Evolutionary conservation across 371 early-diverging fungal genomes (phyloP), one percentile per base, ranked within the genome.

Genomic region (Mortierella sp.): DNA sequence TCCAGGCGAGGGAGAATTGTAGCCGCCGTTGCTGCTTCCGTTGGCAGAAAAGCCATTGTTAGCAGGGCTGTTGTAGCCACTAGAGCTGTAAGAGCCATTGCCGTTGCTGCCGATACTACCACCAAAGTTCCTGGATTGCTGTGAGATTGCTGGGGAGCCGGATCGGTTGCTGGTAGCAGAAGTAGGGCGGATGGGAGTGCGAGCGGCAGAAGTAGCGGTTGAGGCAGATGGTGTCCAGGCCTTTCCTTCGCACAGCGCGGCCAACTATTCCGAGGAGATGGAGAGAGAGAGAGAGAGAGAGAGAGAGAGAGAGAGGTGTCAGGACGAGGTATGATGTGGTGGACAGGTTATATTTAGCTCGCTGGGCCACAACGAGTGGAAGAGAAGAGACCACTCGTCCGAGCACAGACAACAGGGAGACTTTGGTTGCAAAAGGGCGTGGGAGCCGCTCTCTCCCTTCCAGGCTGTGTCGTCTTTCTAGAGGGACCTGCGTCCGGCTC

Each of bases 201-300:
- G 76, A 83, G 51, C 66, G 44, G 71, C 29, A 37, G 64, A 62
- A 12, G 69, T 60, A 2, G 51, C 66, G 44, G 71, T 23, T 28
- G 64, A 62, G 18, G 70, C 57, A 4, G 86, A 84, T 0, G 86
- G 87, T 30, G 84, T 87, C 93, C 92, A 95, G 28, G 84, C 81
- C 56, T 89, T 88, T 43, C 84, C 84, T 70, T 84, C 84, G 30
- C 82, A 82, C 57, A 77, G 77, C 23, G 84, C 84, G 37, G 83
- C 72, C 56, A 84, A 61, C 84, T 83, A 52, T 37, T 47, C 12
- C 45, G 26, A 47, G 25, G 15, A 47, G 43, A 26, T 53, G 16
- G 28, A 26, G 23, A 4, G 28, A 48, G 55, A 56, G 18, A 25
- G 58, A 19, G 43, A 60, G 26, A 21, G 43, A 50, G 19, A n/a